These are phyloP conservation scores for Termitomyces sp. DNA, from an alignment of 768 basidiomycete genomes.

Conservation along the genomic window DNA sequence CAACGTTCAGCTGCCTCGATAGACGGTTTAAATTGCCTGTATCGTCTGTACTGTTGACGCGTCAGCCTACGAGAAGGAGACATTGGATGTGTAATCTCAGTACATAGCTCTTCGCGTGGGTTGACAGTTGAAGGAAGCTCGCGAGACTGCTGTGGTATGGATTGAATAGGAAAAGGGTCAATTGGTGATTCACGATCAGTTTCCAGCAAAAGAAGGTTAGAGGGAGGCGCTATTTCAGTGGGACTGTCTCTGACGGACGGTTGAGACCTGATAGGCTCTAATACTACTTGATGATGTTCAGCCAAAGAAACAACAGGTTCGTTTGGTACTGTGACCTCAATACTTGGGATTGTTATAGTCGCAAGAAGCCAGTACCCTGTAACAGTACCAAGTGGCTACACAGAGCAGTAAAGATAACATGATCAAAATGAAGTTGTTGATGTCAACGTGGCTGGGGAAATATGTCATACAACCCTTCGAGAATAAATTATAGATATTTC, in stretches of 20 bases:
- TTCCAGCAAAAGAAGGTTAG: background rate
- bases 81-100: background rate
- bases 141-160: background rate
- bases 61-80: background rate
- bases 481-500: background rate
- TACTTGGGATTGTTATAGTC: background rate
- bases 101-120: background rate
- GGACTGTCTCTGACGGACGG: background rate
- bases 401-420: background rate
- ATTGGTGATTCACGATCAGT: background rate
- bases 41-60: background rate
- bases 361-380: background rate
- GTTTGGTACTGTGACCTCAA: background rate
- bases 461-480: background rate
- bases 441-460: background rate
- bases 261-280: background rate
- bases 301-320: background rate
- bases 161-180: background rate
- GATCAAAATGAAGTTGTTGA: background rate
- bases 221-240: background rate
- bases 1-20: background rate
- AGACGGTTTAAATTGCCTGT: background rate
- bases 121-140: background rate
- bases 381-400: background rate
- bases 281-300: background rate